Percentiles rank a stretch among this genome's conserved stretches.
Evolutionary conservation across 2,329 filamentous ascomycete species (phyloP).

Genomic region (Nemania diffusa): DNA sequence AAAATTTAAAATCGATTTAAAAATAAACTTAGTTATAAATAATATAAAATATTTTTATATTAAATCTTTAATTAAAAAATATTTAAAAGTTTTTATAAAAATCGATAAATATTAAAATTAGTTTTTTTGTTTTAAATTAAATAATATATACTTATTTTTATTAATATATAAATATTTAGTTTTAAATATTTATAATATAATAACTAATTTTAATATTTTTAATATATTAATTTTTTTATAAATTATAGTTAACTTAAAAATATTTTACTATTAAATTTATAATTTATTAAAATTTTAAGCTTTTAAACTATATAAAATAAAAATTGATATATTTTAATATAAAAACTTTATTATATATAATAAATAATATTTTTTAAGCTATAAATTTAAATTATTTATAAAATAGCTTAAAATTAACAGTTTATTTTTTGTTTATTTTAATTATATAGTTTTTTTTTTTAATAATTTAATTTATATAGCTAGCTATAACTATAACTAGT

Average conservation of each 20-base stretch:
- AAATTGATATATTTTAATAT: slow-evolving; percentile 6
- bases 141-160: background rate
- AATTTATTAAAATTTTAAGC: background rate
- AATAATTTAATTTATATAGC: background rate
- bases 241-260: background rate
- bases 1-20: background rate
- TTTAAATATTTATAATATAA: background rate
- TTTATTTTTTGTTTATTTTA: slow-evolving; percentile 3
- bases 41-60: background rate
- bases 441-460: background rate
- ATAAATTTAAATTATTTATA: background rate
- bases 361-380: background rate
- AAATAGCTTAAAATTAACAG: background rate
- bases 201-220: background rate
- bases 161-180: background rate
- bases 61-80: background rate
- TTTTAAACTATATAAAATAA: background rate
- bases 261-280: background rate
- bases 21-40: background rate
- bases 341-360: slow-evolving; percentile 5
- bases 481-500: background rate
- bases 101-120: background rate
- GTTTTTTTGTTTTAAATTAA: background rate
- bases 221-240: background rate
- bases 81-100: background rate